Evolutionary conservation across 768 basidiomycete species (phyloP), one percentile per base, ranked within the genome.

Genomic region (Trametes gibbosa): DNA sequence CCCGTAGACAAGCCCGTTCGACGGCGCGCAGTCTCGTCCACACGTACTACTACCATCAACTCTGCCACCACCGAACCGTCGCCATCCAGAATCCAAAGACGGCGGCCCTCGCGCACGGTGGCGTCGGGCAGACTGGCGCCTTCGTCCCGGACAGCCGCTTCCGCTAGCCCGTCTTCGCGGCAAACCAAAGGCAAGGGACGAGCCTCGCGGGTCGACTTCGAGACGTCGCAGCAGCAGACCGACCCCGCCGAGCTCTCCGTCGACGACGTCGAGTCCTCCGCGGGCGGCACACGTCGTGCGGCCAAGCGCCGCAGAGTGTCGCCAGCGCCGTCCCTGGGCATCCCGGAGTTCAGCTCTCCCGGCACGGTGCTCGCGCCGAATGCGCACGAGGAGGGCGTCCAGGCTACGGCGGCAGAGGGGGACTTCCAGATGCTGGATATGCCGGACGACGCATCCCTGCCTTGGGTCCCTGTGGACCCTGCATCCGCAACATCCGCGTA

Each of bases 381-480:
- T 9, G 27, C 21, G 37, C 37, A 51, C 34, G 50, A 50, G 34
- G 37, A 46, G 51, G 27, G 35, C 29, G 29, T 10, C 29, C 5
- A 4, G 29, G 29, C 29, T 49, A 48, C 50, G 3, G 29, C 46
- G 24, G 49, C 51, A 1, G 55, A 40, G 42, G 46, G 43, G 5
- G 70, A 68, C 47, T 77, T 77, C 51, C 61, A 71, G 37, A 67
- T 77, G 68, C 63, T 77, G 16, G 75, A 71, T 27, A 27, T 72
- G 24, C 67, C 69, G 1, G 76, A 77, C 16, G 59, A 72, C 41
- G 66, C 71, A 21, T 55, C 67, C 16, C 56, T 70, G 17, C 75
- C 76, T 5, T 74, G 75, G 75, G 67, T 70, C n/a, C 63, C 72
- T 6, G 59, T 68, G 47, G 51, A 61, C 48, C 50, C 64, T 27